Conservation (phyloP, 2,329 filamentous ascomycete genomes). For the Aureobasidium melanogenum region DNA sequence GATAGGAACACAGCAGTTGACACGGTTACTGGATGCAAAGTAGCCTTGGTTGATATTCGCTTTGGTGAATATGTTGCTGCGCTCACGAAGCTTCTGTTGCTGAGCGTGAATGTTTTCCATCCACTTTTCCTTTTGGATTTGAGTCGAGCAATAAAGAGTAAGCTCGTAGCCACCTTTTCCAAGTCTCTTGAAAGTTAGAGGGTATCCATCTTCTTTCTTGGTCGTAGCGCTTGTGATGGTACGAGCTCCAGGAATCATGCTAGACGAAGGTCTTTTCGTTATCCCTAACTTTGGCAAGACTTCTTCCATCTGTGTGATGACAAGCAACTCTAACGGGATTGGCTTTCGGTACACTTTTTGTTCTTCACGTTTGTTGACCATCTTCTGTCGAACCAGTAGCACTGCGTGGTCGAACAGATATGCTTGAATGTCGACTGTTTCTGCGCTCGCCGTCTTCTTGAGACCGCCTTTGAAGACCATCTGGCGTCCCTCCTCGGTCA, state of each 20-base stretch:
- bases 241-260: conserved; percentile 56
- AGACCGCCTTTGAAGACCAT: conserved; percentile 89
- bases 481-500: conserved; percentile 88
- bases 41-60: conserved; percentile 71
- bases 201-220: conserved; percentile 66
- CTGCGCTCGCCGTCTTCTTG: conserved; percentile 86
- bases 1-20: conserved; percentile 91
- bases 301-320: conserved; percentile 96
- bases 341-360: conserved; percentile 92
- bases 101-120: conserved; percentile 90
- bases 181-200: conserved; percentile 91
- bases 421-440: conserved; percentile 73
- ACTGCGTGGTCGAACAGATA: conserved; percentile 97
- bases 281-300: conserved; percentile 74
- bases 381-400: conserved; percentile 81
- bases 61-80: conserved; percentile 62
- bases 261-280: conserved; percentile 80
- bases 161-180: conserved; percentile 93
- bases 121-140: conserved; percentile 87
- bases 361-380: conserved; percentile 86
- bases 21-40: conserved; percentile 78
- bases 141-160: conserved; percentile 78
- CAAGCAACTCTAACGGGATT: conserved; percentile 84
- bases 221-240: conserved; percentile 42
- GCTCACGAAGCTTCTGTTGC: conserved; percentile 73